Base-by-base conservation (phyloP, 1,139 yeast species). In the Yamadazyma atmosphaerica region DNA sequence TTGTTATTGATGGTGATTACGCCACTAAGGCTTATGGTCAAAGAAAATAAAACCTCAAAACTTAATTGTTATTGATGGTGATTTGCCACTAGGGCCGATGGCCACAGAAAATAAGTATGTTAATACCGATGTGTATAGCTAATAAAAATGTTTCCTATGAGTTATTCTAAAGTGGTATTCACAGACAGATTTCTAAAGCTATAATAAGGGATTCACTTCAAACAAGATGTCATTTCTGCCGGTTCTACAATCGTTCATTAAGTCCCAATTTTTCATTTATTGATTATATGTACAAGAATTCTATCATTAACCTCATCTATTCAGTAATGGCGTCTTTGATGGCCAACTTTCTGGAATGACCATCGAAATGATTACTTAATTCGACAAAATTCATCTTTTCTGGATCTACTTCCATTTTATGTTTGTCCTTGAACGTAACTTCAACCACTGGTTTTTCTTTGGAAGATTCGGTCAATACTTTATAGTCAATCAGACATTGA, bases 381-480 rank as follows among this genome's bases (percentile, higher is more conserved):
- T 83, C 90, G 22, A 63, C 71, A 46, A 81, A 72, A 11, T 59
- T 65, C 55, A 77, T 61, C 2, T 56, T 56, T 3, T 71, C 61
- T 3, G 96, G 96, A 56, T 88, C 86, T 4, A 81, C 79, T 40
- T 74, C 74, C 65, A 88, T 66, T 5, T 72, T 74, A 41, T 80
- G 77, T 53, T 90, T 92, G 61, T 90, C 97, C 61, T 86, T 86
- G 66, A 78, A 90, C 1, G 83, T 79, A 13, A 90, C 95, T 46
- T 81, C 74, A 27, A 90, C 78, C 24, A 72, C 54, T 16, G 96
- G 88, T 37, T 61, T 54, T 23, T 69, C 77, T 3, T 61, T 61
- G 7, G 84, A 70, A 9, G 43, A 41, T 13, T 60, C 56, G 4
- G 74, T 64, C 37, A 84, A 65, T 15, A 83, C 72, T 50, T 82